Conservation (phyloP, 202 grass and related monocot genomes). For the Cymbopogon flexuosus region DNA sequence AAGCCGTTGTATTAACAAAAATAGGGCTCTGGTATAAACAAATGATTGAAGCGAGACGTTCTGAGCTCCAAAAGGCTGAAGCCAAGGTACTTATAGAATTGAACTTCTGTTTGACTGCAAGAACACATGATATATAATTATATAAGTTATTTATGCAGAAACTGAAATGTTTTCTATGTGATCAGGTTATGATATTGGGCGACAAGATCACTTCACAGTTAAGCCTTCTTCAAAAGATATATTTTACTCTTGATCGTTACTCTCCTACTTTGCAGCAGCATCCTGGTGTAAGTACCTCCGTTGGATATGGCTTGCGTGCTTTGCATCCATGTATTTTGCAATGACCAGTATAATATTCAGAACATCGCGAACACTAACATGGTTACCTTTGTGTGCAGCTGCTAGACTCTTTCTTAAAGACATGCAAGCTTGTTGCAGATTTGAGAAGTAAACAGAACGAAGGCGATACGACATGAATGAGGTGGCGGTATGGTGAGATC, state of each 20-base stretch:
- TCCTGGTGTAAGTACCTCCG: conserved; percentile 52
- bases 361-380: background rate
- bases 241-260: conserved; percentile 73
- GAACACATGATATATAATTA: background rate
- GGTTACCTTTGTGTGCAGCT: conserved; percentile 43
- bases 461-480: conserved; percentile 31
- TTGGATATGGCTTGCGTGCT: background rate
- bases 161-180: background rate
- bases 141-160: background rate
- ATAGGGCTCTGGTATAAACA: conserved; percentile 70
- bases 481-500: conserved; percentile 22
- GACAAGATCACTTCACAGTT: conserved; percentile 64
- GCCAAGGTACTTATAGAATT: conserved; percentile 52
- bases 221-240: conserved; percentile 73
- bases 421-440: conserved; percentile 63
- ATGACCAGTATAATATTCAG: background rate
- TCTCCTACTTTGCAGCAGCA: conserved; percentile 66
- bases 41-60: conserved; percentile 73
- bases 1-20: conserved; percentile 65
- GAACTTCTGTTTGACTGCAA: background rate
- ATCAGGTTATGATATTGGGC: conserved; percentile 60
- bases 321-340: background rate
- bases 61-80: conserved; percentile 75
- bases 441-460: conserved; percentile 54
- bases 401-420: conserved; percentile 76